Conservation (phyloP, 1,284 basidiomycete species). For the Austropuccinia psidii region DNA sequence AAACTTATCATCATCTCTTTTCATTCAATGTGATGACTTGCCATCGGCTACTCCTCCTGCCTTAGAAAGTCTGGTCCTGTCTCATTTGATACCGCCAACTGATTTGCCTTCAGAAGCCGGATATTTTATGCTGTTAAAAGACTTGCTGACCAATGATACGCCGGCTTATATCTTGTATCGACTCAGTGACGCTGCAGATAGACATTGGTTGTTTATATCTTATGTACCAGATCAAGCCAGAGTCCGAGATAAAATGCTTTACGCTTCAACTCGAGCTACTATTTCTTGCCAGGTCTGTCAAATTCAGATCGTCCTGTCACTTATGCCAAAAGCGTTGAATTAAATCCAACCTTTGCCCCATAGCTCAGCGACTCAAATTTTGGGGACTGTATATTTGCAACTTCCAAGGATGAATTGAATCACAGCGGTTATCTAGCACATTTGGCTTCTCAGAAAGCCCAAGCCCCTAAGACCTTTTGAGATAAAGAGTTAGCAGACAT, state of each 20-base stretch:
- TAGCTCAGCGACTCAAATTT: constrained; percentile 35
- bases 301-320: not conserved
- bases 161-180: constrained; percentile 34
- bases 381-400: constrained; percentile 32
- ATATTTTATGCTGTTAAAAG: constrained; percentile 24
- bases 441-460: constrained; percentile 14
- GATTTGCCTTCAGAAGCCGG: not conserved
- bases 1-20: not conserved
- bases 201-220: constrained; percentile 30
- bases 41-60: no score
- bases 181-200: not conserved
- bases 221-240: constrained; percentile 34
- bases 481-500: constrained; percentile 35
- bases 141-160: constrained; percentile 7
- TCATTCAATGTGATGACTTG: no score
- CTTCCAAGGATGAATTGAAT: constrained; percentile 31
- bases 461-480: constrained; percentile 30
- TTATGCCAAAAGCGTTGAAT: not conserved
- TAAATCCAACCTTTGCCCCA: no score
- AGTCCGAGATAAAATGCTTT: constrained; percentile 36
- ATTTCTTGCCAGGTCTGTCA: constrained; percentile 28
- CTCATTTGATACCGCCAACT: not conserved
- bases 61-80: constrained; percentile 8
- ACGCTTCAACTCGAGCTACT: constrained; percentile 30
- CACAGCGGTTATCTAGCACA: constrained; percentile 25